Base-by-base conservation (phyloP, 2,329 filamentous ascomycete genomes). In the Trichoderma atrobrunneum region DNA sequence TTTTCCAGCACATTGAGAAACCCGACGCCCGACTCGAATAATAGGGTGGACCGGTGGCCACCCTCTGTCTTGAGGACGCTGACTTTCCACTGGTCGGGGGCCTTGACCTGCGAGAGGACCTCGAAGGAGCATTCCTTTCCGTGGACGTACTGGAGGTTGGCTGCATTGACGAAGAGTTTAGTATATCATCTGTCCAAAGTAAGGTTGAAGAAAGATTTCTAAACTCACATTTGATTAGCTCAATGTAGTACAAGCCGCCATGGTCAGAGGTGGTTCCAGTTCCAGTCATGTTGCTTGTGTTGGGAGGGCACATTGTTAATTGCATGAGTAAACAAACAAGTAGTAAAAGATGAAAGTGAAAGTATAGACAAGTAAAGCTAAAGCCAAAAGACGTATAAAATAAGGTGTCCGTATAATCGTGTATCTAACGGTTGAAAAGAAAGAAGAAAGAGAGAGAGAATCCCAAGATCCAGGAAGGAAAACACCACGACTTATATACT, bases 1-100 rank as follows among this genome's bases (percentile, higher is more conserved):
- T 77, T 72, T 65, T 81, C 78, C 7, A 84, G 75, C 11, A 82
- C 82, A 5, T 78, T 78, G 26, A 78, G 70, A 8, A 78, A 71
- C 18, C 79, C 78, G 18, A 72, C 60, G 7, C 76, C 80, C 2
- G 78, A 74, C 24, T 79, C 81, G n/a, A 79, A 79, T 11, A 84
- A 74, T 16, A 81, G 73, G 21, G 75, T 77, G 30, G 75, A 75
- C 14, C 79, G 79, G 34, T 74, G 74, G 60, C 76, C 76, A 18
- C 59, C 66, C 57, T 78, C 75, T 11, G 73, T 76, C 72, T 77
- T 77, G 63, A 80, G 62, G 43, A 79, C 73, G 48, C 76, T 76
- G 56, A 73, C 74, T 36, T 74, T 73, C 78, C 78, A 79, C 36
- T 73, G 73, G 39, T 74, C 74, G n/a, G 73, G 72, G 24, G 69